phyloP scores from a whole-genome alignment of 352 stramenopile species.

The Globisporangium cystogenes region DNA sequence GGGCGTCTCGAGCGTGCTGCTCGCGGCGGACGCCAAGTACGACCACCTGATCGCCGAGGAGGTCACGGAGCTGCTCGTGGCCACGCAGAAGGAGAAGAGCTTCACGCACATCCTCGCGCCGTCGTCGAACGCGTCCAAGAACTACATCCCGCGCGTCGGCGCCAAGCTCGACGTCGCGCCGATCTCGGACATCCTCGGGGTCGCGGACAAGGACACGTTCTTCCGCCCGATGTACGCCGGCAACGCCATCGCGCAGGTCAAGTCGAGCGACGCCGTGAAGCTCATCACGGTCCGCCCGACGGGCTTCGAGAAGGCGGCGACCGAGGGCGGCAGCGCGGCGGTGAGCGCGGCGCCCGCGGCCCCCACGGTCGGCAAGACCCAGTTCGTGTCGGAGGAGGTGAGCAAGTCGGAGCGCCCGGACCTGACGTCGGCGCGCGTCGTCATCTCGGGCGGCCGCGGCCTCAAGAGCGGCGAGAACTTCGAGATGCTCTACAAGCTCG shows the following conservation, averaged over 20 bases:
- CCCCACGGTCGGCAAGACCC: constrained; percentile 55
- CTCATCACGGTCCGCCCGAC: constrained; percentile 96
- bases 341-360: constrained; percentile 64
- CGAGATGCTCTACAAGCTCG: constrained; percentile 95
- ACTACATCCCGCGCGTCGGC: constrained; percentile 94
- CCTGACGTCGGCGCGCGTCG: constrained; percentile 90
- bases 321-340: constrained; percentile 60
- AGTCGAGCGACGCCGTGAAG: constrained; percentile 89
- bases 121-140: constrained; percentile 95
- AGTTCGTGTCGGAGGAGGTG: constrained; percentile 93
- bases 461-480: constrained; percentile 99
- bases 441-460: constrained; percentile 95
- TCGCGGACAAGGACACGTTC: constrained; percentile 94
- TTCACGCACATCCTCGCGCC: constrained; percentile 94
- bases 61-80: constrained; percentile 73
- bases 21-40: constrained; percentile 81
- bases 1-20: constrained; percentile 79
- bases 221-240: constrained; percentile 83
- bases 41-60: constrained; percentile 87
- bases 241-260: constrained; percentile 88
- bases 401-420: constrained; percentile 96
- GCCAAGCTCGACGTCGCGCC: constrained; percentile 93
- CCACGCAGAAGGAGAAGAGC: constrained; percentile 48
- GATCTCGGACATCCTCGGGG: constrained; percentile 95
- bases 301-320: constrained; percentile 95